phyloP scores from a whole-genome alignment of 148 eudicot species.

The Nepenthes mirabilis region DNA sequence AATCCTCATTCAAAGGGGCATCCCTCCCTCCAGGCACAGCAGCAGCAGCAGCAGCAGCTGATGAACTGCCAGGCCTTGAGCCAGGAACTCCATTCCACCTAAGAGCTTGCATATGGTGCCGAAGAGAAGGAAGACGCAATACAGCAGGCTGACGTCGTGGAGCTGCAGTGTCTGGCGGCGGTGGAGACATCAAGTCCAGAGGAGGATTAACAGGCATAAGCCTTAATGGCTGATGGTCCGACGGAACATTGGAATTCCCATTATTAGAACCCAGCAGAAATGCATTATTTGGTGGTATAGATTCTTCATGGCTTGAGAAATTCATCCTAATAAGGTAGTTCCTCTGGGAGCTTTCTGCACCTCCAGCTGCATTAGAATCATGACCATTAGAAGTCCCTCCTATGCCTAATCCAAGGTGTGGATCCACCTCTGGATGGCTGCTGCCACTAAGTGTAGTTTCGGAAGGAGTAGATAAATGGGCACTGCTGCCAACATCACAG shows the following conservation, averaged over 20 bases:
- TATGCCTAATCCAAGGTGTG: slow-evolving; percentile 46
- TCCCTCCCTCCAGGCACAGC: slow-evolving; percentile 22
- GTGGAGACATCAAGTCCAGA: slow-evolving; percentile 26
- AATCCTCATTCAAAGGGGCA: slow-evolving; percentile 21
- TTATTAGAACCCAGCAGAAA: slow-evolving; percentile 14
- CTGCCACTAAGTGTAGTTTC: slow-evolving; percentile 16
- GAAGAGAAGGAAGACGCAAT: slow-evolving; percentile 29
- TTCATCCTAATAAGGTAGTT: slow-evolving; percentile 41
- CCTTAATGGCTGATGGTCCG: slow-evolving; percentile 38
- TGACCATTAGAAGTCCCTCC: slow-evolving; percentile 25
- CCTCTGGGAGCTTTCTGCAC: slow-evolving; percentile 37
- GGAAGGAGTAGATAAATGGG: slow-evolving; percentile 19
- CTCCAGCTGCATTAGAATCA: slow-evolving; percentile 20
- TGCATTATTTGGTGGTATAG: slow-evolving; percentile 14
- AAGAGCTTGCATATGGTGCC: slow-evolving; percentile 33
- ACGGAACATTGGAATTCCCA: slow-evolving; percentile 15
- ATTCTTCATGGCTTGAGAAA: slow-evolving; percentile 30
- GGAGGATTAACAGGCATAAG: slow-evolving; percentile 31
- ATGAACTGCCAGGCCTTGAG: slow-evolving; percentile 31
- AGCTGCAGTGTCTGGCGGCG: slow-evolving; percentile 18
- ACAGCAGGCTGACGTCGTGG: slow-evolving; percentile 19
- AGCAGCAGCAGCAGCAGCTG: slow-evolving; percentile 14
- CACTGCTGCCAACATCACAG: slow-evolving; percentile 15
- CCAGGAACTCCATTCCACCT: slow-evolving; percentile 46
- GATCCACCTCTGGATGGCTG: slow-evolving; percentile 24